Evolutionary conservation across 441 rosid genomes (phyloP).

Genomic region (Eruca vesicaria): DNA sequence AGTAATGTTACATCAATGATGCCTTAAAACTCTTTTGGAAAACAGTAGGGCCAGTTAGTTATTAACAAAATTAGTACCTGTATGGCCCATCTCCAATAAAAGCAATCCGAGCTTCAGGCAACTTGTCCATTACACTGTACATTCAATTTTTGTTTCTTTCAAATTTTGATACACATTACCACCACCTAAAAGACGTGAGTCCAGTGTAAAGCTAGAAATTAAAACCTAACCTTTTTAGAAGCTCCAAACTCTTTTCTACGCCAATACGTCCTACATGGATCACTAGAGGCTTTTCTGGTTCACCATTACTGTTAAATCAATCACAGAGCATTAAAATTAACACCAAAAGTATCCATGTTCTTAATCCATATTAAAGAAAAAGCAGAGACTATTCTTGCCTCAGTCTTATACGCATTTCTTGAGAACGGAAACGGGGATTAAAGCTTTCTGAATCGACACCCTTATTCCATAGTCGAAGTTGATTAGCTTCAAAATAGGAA

Average conservation of each 20-base stretch:
- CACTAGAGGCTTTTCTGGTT: constrained; percentile 86
- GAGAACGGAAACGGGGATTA: constrained; percentile 70
- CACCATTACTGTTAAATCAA: constrained; percentile 62
- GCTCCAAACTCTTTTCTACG: constrained; percentile 96
- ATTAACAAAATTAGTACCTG: constrained; percentile 50
- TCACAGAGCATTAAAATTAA: constrained; percentile 23
- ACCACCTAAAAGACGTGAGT: neutral
- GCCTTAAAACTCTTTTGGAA: neutral
- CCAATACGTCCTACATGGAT: constrained; percentile 96
- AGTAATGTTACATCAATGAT: neutral
- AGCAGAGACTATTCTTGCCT: constrained; percentile 42
- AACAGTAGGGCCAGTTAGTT: neutral
- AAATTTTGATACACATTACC: neutral
- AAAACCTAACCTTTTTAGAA: constrained; percentile 36
- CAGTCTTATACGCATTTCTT: constrained; percentile 82
- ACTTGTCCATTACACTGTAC: constrained; percentile 88
- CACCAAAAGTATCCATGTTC: neutral
- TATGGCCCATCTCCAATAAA: constrained; percentile 95
- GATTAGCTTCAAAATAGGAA: constrained; percentile 55
- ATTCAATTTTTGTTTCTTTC: constrained; percentile 10
- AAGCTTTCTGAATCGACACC: constrained; percentile 97
- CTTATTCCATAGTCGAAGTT: constrained; percentile 95
- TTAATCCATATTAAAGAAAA: neutral
- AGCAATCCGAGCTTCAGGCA: constrained; percentile 90
- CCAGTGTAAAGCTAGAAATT: neutral